Percentiles rank a stretch among this genome's conserved stretches.
Conservation (phyloP, 345 rosid species). For the Eucalyptus sp. region DNA sequence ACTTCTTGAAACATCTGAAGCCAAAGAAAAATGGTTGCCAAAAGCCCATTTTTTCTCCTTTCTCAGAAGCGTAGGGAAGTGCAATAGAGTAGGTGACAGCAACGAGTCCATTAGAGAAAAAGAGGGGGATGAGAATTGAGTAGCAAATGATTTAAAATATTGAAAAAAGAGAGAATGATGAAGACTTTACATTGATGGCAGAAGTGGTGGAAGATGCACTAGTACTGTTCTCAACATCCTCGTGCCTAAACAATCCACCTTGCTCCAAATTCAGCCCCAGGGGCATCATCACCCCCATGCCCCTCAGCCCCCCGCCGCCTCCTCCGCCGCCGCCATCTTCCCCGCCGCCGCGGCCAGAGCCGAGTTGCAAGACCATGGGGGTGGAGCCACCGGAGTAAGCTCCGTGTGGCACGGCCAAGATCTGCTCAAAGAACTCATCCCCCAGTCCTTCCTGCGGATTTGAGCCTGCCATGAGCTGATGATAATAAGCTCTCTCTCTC, state of each 20-base stretch:
- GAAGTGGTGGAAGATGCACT: slow-evolving; percentile 25
- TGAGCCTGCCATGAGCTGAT: slow-evolving; percentile 27
- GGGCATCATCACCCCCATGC: slow-evolving; percentile 15
- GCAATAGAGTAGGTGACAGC: neutral
- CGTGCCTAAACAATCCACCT: slow-evolving; percentile 1
- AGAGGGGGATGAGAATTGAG: neutral
- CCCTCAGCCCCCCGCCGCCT: neutral
- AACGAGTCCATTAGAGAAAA: neutral
- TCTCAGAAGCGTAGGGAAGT: neutral
- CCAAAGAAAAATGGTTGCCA: neutral
- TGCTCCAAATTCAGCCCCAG: slow-evolving; percentile 27
- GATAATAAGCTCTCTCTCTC: neutral
- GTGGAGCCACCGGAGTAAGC: slow-evolving; percentile 27
- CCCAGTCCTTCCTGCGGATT: slow-evolving; percentile 38
- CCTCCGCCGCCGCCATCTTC: neutral
- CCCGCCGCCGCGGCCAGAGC: slow-evolving; percentile 12
- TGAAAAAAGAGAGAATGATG: neutral
- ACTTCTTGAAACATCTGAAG: neutral
- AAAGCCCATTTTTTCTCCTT: neutral
- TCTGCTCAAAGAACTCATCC: slow-evolving; percentile 72
- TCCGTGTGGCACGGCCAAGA: slow-evolving; percentile 34
- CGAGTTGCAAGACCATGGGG: slow-evolving; percentile 50
- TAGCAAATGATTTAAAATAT: neutral
- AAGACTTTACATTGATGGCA: slow-evolving; percentile 26
- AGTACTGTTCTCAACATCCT: neutral